Evolutionary conservation across 306 rosid species (phyloP), one percentile per base, ranked within the genome.

Genomic region (Lathyrus sativus): DNA sequence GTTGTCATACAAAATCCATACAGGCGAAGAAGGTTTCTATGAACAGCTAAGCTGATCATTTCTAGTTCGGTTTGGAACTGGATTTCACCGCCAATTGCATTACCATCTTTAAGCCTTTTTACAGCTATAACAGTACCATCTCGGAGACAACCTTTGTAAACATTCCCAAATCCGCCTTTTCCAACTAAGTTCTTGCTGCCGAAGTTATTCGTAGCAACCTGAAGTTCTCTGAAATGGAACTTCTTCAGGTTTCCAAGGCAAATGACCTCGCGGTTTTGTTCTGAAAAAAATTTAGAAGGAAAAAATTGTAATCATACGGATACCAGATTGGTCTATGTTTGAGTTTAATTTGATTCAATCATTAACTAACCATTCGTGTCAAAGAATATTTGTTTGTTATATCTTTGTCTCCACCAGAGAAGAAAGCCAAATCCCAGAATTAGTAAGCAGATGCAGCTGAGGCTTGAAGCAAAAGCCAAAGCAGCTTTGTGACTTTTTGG

Each of bases 41-140:
- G 99, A 37, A 90, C 96, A 0, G 97, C 99, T 46, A 93, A 85
- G 88, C 97, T 90, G 83, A 93, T 90, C 96, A 93, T 93, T 82
- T 93, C 97, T 18, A 93, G 87, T 76, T 93, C 99, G 13, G 97
- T 93, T 80, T 85, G 96, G 64, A 93, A 90, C 70, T 93, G 97
- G 75, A 84, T 87, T 74, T 90, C 91, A 13, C 98, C 97, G 5
- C 96, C 88, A 57, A 73, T 78, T 48, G 96, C 90, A 74, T 88
- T 90, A 7, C 96, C 96, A 70, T 93, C 99, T 82, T 82, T 93
- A 12, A 86, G 89, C 82, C 99, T 85, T 68, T 93, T 93, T 5
- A 93, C 96, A 2, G 99, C 99, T 81, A 88, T 74, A 22, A 87
- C 77, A 17, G 89, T 78, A 11, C 97, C 96, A 53, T 93, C 97